A percentile compares a stretch with the other conserved stretches of the same genome.
Evolutionary conservation across 2,329 filamentous ascomycete species (phyloP).

Genomic region (Hypoxylon sp.): DNA sequence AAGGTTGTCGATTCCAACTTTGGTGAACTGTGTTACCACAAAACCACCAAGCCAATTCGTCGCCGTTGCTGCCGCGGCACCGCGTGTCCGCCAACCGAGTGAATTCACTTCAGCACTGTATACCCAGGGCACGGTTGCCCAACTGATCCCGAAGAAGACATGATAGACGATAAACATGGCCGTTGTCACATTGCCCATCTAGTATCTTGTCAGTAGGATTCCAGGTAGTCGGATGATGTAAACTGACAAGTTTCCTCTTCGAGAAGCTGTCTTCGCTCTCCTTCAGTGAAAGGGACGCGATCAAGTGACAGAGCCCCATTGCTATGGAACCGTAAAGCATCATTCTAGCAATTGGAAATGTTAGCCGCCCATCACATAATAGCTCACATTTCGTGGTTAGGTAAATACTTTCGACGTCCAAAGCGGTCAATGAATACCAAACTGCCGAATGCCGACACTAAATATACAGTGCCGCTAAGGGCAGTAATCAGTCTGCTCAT

Average conservation of each 20-base stretch:
- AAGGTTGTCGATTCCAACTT: conserved; percentile 56
- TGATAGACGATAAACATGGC: conserved; percentile 60
- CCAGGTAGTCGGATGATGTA: not conserved
- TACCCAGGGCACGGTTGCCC: conserved; percentile 54
- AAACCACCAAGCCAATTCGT: conserved; percentile 61
- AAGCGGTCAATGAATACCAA: conserved; percentile 56
- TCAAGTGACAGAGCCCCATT: conserved; percentile 54
- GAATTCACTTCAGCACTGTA: conserved; percentile 59
- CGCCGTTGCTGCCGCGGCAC: conserved; percentile 59
- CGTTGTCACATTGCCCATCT: conserved; percentile 56
- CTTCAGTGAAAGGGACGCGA: conserved; percentile 54
- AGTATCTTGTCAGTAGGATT: conserved; percentile 22
- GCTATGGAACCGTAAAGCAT: conserved; percentile 56
- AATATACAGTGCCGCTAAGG: conserved; percentile 60
- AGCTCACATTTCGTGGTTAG: not conserved
- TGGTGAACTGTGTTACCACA: conserved; percentile 60
- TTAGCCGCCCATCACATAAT: not conserved
- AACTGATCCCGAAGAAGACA: conserved; percentile 57
- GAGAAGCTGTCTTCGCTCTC: conserved; percentile 50
- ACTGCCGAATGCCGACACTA: conserved; percentile 54
- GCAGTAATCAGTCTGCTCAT: conserved; percentile 68
- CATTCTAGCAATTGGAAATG: conserved; percentile 46
- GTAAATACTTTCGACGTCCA: conserved; percentile 55
- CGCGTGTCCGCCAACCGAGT: conserved; percentile 57
- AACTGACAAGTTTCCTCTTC: conserved; percentile 46